Percentiles rank a stretch among this genome's conserved stretches.
phyloP scores from a whole-genome alignment of 441 rosid genomes.

The Rhodomyrtus psidioides region DNA sequence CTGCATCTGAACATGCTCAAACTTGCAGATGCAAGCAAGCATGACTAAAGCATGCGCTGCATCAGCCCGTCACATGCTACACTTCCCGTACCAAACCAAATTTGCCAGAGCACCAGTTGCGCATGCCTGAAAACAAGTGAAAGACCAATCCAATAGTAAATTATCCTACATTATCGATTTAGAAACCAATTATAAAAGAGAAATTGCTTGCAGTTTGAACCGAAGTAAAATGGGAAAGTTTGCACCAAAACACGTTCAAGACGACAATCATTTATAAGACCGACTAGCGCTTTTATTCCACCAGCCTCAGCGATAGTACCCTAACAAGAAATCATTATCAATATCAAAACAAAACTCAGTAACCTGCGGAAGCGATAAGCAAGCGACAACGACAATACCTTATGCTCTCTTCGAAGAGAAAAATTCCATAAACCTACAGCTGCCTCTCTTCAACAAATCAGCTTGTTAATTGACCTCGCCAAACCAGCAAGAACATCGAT shows the following conservation, averaged over 20 bases:
- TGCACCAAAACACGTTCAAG: not conserved
- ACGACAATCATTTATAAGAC: conserved; percentile 38
- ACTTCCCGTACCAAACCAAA: conserved; percentile 87
- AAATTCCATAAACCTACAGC: too few relatives aligned
- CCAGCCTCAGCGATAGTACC: conserved; percentile 90
- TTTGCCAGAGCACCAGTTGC: conserved; percentile 96
- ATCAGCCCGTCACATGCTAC: conserved; percentile 83
- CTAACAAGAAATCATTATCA: conserved; percentile 19
- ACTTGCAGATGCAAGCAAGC: too few relatives aligned
- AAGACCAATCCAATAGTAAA: not conserved
- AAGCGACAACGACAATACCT: conserved; percentile 12
- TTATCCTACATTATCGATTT: not conserved
- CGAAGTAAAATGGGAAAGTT: conserved; percentile 3
- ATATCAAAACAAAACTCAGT: not conserved
- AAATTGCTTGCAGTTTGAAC: conserved; percentile 5
- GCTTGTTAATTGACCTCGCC: conserved; percentile 85
- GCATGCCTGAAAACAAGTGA: conserved; percentile 57
- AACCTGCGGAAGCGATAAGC: not conserved
- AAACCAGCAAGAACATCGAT: conserved; percentile 58
- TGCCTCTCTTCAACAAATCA: too few relatives aligned
- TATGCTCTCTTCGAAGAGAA: too few relatives aligned
- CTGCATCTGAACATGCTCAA: too few relatives aligned
- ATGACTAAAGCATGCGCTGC: not conserved
- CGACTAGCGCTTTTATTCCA: conserved; percentile 56
- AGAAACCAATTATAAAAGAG: not conserved